A percentile compares a stretch with the other conserved stretches of the same genome.
These are phyloP conservation scores for Russula griseocarnosa DNA, from an alignment of 768 basidiomycete species.

Conservation along the genomic window DNA sequence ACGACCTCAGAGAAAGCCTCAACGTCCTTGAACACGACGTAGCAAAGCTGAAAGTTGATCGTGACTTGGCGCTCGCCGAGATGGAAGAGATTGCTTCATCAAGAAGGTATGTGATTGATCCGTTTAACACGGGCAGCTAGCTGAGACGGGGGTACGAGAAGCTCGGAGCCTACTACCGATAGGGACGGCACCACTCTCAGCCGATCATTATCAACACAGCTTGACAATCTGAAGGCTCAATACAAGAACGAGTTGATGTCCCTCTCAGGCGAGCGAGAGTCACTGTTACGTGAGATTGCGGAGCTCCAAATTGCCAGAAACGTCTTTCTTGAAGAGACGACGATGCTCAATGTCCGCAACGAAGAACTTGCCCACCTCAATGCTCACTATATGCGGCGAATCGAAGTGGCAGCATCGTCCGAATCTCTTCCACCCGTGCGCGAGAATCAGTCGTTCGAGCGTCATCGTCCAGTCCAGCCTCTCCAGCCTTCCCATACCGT, in stretches of 20 bases:
- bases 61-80: conserved; percentile 90
- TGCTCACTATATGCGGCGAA: conserved; percentile 72
- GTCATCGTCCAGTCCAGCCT: background rate
- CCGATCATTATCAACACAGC: conserved; percentile 74
- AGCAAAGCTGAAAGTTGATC: conserved; percentile 80
- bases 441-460: conserved; percentile 22
- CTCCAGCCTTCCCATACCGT: conserved; percentile 12
- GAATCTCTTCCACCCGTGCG: background rate
- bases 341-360: conserved; percentile 84
- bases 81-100: conserved; percentile 82
- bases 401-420: conserved; percentile 44
- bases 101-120: conserved; percentile 52
- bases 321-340: conserved; percentile 85
- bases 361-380: conserved; percentile 89
- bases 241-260: conserved; percentile 86
- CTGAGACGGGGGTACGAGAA: conserved; percentile 18
- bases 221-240: conserved; percentile 83
- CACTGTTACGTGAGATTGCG: conserved; percentile 70
- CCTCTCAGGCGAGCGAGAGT: conserved; percentile 77
- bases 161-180: conserved; percentile 26
- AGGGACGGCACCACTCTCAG: conserved; percentile 36
- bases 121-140: background rate
- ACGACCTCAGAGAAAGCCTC: conserved; percentile 73
- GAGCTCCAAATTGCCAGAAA: conserved; percentile 87
- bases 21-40: conserved; percentile 79